phyloP scores from a whole-genome alignment of 495 filamentous ascomycete genomes.

The Aspergillus leporis region DNA sequence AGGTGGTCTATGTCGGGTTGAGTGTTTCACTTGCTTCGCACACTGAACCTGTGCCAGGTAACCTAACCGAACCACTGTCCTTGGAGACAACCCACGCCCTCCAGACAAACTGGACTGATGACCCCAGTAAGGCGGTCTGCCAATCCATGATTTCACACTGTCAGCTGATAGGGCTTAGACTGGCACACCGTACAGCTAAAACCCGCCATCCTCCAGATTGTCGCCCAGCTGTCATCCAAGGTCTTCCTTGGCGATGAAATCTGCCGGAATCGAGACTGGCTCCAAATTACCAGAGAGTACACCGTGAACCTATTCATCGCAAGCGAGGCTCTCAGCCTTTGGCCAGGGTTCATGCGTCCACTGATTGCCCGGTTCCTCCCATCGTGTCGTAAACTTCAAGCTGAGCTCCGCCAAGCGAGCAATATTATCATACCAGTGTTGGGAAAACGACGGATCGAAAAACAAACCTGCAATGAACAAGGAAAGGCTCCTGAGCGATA shows the following conservation, averaged over 20 bases:
- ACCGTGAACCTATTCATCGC: conserved; percentile 43
- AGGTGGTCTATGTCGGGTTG: not conserved
- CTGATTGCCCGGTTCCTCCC: conserved; percentile 26
- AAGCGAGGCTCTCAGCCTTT: conserved; percentile 14
- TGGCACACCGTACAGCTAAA: conserved; percentile 32
- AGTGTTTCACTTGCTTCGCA: not conserved
- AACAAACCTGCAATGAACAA: no score
- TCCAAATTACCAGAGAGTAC: conserved; percentile 50
- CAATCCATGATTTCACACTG: not conserved
- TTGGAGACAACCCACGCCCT: conserved; percentile 17
- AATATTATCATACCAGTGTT: no score
- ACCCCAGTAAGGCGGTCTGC: conserved; percentile 6
- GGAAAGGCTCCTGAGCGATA: no score
- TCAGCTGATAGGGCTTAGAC: conserved; percentile 21
- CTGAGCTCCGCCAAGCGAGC: conserved; percentile 15
- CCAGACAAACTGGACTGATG: conserved; percentile 14
- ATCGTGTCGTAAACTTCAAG: conserved; percentile 17
- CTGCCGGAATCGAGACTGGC: conserved; percentile 52
- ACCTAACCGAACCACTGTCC: conserved; percentile 18
- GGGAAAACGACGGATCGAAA: no score
- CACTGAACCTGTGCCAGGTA: conserved; percentile 2
- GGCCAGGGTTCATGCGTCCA: conserved; percentile 27
- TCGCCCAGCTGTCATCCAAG: conserved; percentile 52
- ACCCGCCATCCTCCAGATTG: conserved; percentile 26
- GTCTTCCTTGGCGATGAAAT: conserved; percentile 52